Evolutionary conservation across 1,284 basidiomycete genomes (phyloP).

Genomic region (Amylostereum chailletii): DNA sequence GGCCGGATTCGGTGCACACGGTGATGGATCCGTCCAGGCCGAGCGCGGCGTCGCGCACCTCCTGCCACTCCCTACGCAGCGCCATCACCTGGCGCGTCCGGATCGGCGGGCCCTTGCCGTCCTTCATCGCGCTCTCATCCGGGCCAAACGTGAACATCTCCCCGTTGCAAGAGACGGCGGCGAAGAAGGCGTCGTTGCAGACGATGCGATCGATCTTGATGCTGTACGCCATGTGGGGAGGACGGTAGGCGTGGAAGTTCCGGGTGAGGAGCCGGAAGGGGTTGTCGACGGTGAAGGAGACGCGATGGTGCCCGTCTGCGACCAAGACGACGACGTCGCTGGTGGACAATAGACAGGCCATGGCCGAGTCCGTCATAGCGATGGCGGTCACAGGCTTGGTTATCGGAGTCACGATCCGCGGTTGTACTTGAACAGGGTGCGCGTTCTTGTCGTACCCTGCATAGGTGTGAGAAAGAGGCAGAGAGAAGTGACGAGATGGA

Average conservation of each 20-base stretch:
- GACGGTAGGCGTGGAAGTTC: slow-evolving; percentile 60
- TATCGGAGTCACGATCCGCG: slow-evolving; percentile 79
- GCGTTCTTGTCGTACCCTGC: slow-evolving; percentile 68
- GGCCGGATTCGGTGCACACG: slow-evolving; percentile 90
- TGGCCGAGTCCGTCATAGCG: slow-evolving; percentile 71
- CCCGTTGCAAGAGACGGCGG: slow-evolving; percentile 79
- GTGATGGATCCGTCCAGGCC: slow-evolving; percentile 86
- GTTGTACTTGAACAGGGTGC: slow-evolving; percentile 73
- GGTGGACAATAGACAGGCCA: slow-evolving; percentile 69
- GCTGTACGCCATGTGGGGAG: slow-evolving; percentile 64
- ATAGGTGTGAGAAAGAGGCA: background rate
- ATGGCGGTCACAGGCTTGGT: slow-evolving; percentile 62
- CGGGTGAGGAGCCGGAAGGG: background rate
- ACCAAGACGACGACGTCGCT: slow-evolving; percentile 81
- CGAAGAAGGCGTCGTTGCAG: slow-evolving; percentile 76
- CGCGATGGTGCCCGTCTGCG: slow-evolving; percentile 69
- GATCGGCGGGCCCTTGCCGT: slow-evolving; percentile 28
- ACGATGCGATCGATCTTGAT: slow-evolving; percentile 78
- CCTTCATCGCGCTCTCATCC: slow-evolving; percentile 23
- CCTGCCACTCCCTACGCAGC: slow-evolving; percentile 78
- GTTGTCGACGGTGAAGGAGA: slow-evolving; percentile 32
- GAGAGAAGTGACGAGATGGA: slow-evolving; percentile 1
- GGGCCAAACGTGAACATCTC: slow-evolving; percentile 86
- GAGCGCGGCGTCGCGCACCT: slow-evolving; percentile 84
- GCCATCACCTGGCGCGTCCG: slow-evolving; percentile 93